phyloP scores from a whole-genome alignment of 441 rosid species.

The Adansonia madagascariensis region DNA sequence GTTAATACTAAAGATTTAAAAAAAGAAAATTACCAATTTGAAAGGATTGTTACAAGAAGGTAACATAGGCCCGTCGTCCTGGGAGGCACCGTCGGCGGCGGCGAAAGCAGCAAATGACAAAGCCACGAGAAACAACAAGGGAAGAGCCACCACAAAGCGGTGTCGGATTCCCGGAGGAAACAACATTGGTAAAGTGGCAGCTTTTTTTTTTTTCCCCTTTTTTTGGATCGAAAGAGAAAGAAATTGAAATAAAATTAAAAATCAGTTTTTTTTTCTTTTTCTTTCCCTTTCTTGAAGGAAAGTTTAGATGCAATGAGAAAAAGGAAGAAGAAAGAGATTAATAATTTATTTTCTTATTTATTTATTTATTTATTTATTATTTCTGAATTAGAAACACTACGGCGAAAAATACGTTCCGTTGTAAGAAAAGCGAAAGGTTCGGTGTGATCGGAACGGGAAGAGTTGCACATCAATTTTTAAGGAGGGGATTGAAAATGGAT shows the following conservation, averaged over 20 bases:
- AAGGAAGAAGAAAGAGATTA: too few relatives aligned
- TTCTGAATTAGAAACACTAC: too few relatives aligned
- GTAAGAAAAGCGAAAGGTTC: too few relatives aligned
- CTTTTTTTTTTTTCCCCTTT: too few relatives aligned
- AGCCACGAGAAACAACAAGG: slow-evolving; percentile 15
- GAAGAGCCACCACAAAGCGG: slow-evolving; percentile 5
- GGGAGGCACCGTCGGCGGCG: slow-evolving; percentile 16
- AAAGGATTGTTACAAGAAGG: slow-evolving; percentile 18
- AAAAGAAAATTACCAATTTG: slow-evolving; percentile 16
- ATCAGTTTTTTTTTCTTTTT: not conserved
- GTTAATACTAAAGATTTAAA: not conserved
- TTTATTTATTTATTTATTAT: too few relatives aligned
- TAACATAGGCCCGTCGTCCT: slow-evolving; percentile 7
- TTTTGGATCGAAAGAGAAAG: not conserved
- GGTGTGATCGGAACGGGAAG: too few relatives aligned
- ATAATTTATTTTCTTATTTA: too few relatives aligned
- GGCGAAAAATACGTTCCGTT: too few relatives aligned
- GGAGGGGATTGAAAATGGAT: too few relatives aligned
- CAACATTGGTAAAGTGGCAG: slow-evolving; percentile 7
- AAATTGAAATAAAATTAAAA: not conserved
- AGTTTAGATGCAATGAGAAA: not conserved
- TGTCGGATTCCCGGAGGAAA: slow-evolving; percentile 9
- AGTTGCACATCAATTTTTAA: too few relatives aligned
- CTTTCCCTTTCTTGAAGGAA: not conserved
- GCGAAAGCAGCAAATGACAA: not conserved